Percentiles rank a stretch among this genome's conserved stretches.
These are phyloP conservation scores for Usnea hakonensis DNA, from an alignment of 495 filamentous ascomycete species.

Conservation along the genomic window DNA sequence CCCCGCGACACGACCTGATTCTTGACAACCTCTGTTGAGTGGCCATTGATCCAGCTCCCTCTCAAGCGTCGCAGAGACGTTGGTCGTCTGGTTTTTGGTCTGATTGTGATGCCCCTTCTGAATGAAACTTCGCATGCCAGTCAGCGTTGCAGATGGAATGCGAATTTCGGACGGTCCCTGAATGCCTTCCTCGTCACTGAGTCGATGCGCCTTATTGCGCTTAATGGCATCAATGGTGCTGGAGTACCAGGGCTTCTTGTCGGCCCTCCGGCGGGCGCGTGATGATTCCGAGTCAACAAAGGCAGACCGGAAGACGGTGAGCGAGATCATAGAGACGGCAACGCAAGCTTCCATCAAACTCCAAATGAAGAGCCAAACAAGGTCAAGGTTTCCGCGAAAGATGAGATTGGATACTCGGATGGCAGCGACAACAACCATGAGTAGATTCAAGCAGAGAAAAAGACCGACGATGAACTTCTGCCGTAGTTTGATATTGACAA, in stretches of 20 bases:
- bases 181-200: not conserved
- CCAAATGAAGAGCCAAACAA: conserved; percentile 9
- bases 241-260: not conserved
- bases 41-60: too few species aligned
- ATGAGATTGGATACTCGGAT: not conserved
- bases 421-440: not conserved
- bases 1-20: too few species aligned
- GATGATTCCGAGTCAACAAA: not conserved
- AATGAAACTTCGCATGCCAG: conserved; percentile 13
- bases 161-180: not conserved
- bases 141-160: conserved; percentile 11
- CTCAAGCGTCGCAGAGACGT: too few species aligned
- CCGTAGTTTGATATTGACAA: conserved; percentile 8
- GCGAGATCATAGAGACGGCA: conserved; percentile 7
- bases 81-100: too few species aligned
- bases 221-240: too few species aligned
- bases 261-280: not conserved
- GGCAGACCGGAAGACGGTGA: conserved; percentile 3
- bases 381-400: not conserved
- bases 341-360: conserved; percentile 3
- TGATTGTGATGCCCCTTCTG: not conserved
- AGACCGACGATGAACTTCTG: conserved; percentile 12
- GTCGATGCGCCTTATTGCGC: too few species aligned
- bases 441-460: conserved; percentile 17
- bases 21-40: too few species aligned